These are phyloP conservation scores for Eucalyptus globulus DNA, from an alignment of 345 rosid species.

Conservation along the genomic window DNA sequence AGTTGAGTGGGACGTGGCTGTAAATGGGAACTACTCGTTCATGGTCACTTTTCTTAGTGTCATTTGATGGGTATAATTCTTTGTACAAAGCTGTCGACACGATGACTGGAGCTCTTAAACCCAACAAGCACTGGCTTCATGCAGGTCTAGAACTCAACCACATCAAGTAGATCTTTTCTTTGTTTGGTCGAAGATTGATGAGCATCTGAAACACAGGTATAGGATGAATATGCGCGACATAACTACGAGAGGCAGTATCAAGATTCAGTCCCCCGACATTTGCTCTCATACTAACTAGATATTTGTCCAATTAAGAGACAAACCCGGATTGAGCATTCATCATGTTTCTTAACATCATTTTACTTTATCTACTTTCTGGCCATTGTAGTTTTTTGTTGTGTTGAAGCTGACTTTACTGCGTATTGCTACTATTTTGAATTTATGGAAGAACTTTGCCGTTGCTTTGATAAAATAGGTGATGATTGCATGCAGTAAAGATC, in stretches of 20 bases:
- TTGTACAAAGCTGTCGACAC: background rate
- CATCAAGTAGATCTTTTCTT: background rate
- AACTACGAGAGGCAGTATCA: background rate
- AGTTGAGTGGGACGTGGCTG: background rate
- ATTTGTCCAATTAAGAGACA: background rate
- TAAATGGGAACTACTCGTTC: background rate
- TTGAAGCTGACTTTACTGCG: background rate
- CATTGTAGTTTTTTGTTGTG: background rate
- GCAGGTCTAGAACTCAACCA: background rate
- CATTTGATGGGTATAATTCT: background rate
- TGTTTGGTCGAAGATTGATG: background rate
- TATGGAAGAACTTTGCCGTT: background rate
- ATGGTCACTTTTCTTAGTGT: background rate
- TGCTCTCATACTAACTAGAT: background rate
- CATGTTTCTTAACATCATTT: background rate
- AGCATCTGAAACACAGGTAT: background rate
- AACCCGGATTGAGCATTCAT: background rate
- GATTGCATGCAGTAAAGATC: slow-evolving; percentile 39
- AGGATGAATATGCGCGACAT: rapidly evolving
- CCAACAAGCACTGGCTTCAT: background rate
- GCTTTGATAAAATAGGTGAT: slow-evolving; percentile 14
- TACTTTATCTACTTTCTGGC: background rate
- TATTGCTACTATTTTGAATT: background rate
- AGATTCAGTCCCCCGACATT: background rate
- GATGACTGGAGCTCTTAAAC: background rate